Evolutionary conservation across 495 filamentous ascomycete species (phyloP).

Genomic region (Amniculicola lignicola): DNA sequence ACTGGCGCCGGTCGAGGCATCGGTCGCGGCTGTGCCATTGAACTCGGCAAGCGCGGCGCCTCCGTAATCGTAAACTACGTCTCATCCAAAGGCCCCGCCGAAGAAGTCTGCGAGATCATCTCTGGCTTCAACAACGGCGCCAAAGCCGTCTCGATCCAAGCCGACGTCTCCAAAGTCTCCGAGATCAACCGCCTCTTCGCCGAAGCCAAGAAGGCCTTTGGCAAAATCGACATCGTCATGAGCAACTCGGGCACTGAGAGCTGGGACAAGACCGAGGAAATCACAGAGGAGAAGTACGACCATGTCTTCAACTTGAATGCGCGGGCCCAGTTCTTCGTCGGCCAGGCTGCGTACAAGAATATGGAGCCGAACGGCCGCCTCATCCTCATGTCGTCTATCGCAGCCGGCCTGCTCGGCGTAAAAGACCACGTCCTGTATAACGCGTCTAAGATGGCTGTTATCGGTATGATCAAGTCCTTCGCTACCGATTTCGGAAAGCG

Average conservation of each 20-base stretch:
- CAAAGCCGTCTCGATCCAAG: constrained; percentile 60
- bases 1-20: constrained; percentile 59
- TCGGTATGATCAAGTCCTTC: constrained; percentile 73
- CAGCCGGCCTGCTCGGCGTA: constrained; percentile 56
- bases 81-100: constrained; percentile 57
- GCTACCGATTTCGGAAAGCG: constrained; percentile 69
- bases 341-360: constrained; percentile 69
- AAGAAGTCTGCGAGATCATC: constrained; percentile 62
- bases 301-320: constrained; percentile 73
- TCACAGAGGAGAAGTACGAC: constrained; percentile 73
- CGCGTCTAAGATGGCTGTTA: constrained; percentile 72
- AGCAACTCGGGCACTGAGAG: constrained; percentile 65
- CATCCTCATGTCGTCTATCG: constrained; percentile 60
- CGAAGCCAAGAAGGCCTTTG: constrained; percentile 63
- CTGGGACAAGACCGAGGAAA: constrained; percentile 62
- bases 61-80: constrained; percentile 77
- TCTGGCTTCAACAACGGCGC: constrained; percentile 57
- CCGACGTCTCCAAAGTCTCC: constrained; percentile 65
- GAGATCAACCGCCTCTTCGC: constrained; percentile 63
- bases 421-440: constrained; percentile 73
- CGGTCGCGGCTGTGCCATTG: constrained; percentile 70
- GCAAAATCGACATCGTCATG: constrained; percentile 72
- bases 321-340: constrained; percentile 79
- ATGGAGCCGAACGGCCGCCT: constrained; percentile 65
- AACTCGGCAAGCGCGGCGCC: constrained; percentile 69